phyloP scores from a whole-genome alignment of 2,329 filamentous ascomycete genomes.

The Verticillium alfalfae region DNA sequence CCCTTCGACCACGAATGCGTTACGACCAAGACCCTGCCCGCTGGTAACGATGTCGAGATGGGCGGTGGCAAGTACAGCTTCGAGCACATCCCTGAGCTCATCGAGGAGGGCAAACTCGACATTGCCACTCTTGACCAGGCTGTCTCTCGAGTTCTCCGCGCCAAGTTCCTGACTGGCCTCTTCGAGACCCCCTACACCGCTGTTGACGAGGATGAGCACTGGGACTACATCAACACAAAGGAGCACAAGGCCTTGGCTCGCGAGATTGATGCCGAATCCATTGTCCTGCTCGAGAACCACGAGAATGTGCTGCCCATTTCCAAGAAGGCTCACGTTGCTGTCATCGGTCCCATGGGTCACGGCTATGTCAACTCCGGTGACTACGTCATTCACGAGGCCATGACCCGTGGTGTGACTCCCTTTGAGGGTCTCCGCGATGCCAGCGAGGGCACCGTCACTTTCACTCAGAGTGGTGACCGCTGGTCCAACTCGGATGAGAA shows the following conservation, averaged over 20 bases:
- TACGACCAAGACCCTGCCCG: slow-evolving; percentile 56
- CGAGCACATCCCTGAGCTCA: slow-evolving; percentile 58
- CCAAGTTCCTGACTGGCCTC: slow-evolving; percentile 65
- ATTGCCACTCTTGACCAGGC: slow-evolving; percentile 58
- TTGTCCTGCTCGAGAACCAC: slow-evolving; percentile 56
- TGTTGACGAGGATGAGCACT: slow-evolving; percentile 48
- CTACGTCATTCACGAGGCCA: slow-evolving; percentile 62
- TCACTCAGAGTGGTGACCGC: slow-evolving; percentile 64
- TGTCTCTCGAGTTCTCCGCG: slow-evolving; percentile 58
- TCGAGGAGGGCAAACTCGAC: slow-evolving; percentile 55
- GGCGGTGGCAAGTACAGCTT: slow-evolving; percentile 70
- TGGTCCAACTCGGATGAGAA: slow-evolving; percentile 67
- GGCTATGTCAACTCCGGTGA: slow-evolving; percentile 71
- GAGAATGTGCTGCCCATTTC: slow-evolving; percentile 45
- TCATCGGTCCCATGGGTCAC: slow-evolving; percentile 72
- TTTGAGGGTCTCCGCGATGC: slow-evolving; percentile 62
- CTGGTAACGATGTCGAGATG: slow-evolving; percentile 72
- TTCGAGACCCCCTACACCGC: slow-evolving; percentile 66
- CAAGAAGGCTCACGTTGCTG: slow-evolving; percentile 63
- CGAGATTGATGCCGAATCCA: slow-evolving; percentile 59
- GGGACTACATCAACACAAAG: slow-evolving; percentile 55
- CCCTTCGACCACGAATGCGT: slow-evolving; percentile 62
- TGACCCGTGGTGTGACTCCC: slow-evolving; percentile 62
- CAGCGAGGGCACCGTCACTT: slow-evolving; percentile 56
- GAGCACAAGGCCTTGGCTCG: slow-evolving; percentile 53